Conservation (phyloP, 371 early-diverging fungal species). For the Actinomucor elegans region DNA sequence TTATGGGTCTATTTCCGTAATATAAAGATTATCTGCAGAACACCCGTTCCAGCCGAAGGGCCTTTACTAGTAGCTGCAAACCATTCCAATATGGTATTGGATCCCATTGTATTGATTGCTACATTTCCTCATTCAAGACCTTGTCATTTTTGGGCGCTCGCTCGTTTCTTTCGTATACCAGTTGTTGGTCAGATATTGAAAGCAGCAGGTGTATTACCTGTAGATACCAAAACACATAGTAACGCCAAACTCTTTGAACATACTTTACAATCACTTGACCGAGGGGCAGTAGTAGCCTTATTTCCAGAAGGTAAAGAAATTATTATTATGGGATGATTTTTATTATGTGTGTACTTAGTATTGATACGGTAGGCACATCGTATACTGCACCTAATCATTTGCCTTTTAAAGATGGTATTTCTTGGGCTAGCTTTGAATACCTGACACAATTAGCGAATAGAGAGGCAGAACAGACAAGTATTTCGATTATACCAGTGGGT, state of each 20-base stretch:
- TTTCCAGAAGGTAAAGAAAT: conserved; percentile 56
- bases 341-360: neutral
- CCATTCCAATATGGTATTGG: conserved; percentile 62
- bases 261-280: conserved; percentile 47
- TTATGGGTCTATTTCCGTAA: conserved; percentile 53
- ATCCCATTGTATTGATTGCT: conserved; percentile 52
- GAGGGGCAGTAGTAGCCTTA: conserved; percentile 51
- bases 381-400: conserved; percentile 55
- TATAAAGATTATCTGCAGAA: conserved; percentile 38
- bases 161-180: conserved; percentile 54
- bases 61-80: conserved; percentile 51
- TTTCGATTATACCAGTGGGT: conserved; percentile 50
- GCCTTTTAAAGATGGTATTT: conserved; percentile 55
- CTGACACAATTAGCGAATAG: conserved; percentile 26
- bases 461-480: conserved; percentile 6
- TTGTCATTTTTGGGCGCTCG: conserved; percentile 62
- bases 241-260: conserved; percentile 53
- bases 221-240: conserved; percentile 54
- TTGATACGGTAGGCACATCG: conserved; percentile 45
- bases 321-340: neutral
- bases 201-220: conserved; percentile 56
- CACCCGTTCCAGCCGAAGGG: conserved; percentile 34
- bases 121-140: conserved; percentile 55
- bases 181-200: conserved; percentile 35
- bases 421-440: conserved; percentile 55